Evolutionary conservation across 805 yeast species (phyloP).

Genomic region (Saccharomycopsis fodiens): DNA sequence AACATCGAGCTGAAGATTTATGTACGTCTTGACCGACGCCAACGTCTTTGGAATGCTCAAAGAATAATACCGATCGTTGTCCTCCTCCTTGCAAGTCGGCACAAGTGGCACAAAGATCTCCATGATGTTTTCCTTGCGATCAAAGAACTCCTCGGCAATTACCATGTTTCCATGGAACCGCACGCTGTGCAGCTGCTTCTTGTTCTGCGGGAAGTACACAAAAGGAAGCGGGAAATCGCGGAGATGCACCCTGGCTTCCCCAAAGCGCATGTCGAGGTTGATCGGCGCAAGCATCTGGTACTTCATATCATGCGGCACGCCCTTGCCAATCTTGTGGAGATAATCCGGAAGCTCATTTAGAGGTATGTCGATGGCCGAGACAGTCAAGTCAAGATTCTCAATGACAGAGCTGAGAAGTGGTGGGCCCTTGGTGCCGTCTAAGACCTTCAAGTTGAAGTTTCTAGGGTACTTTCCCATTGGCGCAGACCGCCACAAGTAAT

Average conservation of each 20-base stretch:
- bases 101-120: slow-evolving; percentile 56
- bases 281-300: slow-evolving; percentile 67
- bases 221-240: slow-evolving; percentile 86
- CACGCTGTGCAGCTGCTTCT: slow-evolving; percentile 28
- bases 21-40: slow-evolving; percentile 64
- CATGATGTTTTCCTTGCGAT: slow-evolving; percentile 46
- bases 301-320: slow-evolving; percentile 62
- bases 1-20: slow-evolving; percentile 50
- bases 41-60: slow-evolving; percentile 68
- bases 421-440: slow-evolving; percentile 40
- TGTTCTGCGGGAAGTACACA: slow-evolving; percentile 53
- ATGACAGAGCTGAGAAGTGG: slow-evolving; percentile 46
- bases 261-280: slow-evolving; percentile 44
- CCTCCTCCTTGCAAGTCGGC: slow-evolving; percentile 33
- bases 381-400: slow-evolving; percentile 38
- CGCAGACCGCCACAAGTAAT: slow-evolving; percentile 21
- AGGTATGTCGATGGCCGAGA: slow-evolving; percentile 47
- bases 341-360: slow-evolving; percentile 49
- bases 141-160: slow-evolving; percentile 56
- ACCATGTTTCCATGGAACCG: slow-evolving; percentile 55
- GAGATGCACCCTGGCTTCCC: slow-evolving; percentile 61
- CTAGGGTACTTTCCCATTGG: slow-evolving; percentile 25
- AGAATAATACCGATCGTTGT: slow-evolving; percentile 39
- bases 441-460: slow-evolving; percentile 36
- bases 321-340: slow-evolving; percentile 69